phyloP scores from a whole-genome alignment of 108 stramenopile genomes.

The Schizochytrium sp. region DNA sequence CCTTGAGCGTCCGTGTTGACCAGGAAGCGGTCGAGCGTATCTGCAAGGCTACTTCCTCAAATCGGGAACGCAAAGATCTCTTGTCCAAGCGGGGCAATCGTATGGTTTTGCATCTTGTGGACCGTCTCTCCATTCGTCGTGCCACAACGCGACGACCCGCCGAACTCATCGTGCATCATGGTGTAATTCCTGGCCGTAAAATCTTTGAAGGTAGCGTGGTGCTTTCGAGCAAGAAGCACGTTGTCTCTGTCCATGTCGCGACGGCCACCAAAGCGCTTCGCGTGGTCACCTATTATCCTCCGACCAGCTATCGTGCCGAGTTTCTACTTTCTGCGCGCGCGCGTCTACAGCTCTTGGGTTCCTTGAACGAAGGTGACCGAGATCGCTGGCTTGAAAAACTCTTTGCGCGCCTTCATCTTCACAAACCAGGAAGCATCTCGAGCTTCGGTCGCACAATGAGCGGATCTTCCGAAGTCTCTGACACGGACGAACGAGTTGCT shows the following conservation, averaged over 20 bases:
- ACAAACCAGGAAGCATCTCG: not conserved
- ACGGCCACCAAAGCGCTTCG: not conserved
- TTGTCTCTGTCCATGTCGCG: not conserved
- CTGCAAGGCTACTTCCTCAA: not conserved
- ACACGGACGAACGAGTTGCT: not conserved
- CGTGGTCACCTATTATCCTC: not conserved
- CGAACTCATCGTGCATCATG: not conserved
- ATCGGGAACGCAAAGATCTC: not conserved
- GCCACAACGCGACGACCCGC: not conserved
- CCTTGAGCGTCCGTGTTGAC: not conserved
- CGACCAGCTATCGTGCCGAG: not conserved
- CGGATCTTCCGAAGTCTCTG: not conserved
- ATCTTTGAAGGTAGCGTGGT: not conserved
- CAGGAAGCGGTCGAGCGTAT: not conserved
- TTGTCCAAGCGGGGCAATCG: not conserved
- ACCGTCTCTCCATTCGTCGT: not conserved
- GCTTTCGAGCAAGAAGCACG: not conserved
- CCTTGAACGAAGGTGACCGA: not conserved
- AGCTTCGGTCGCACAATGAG: not conserved
- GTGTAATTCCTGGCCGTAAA: not conserved
- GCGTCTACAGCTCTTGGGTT: not conserved
- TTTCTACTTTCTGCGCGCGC: not conserved
- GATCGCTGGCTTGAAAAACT: not conserved
- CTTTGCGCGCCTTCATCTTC: not conserved
- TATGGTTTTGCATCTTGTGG: not conserved